These are phyloP conservation scores for Talaromyces stipitatus DNA, from an alignment of 495 filamentous ascomycete species.

Conservation along the genomic window DNA sequence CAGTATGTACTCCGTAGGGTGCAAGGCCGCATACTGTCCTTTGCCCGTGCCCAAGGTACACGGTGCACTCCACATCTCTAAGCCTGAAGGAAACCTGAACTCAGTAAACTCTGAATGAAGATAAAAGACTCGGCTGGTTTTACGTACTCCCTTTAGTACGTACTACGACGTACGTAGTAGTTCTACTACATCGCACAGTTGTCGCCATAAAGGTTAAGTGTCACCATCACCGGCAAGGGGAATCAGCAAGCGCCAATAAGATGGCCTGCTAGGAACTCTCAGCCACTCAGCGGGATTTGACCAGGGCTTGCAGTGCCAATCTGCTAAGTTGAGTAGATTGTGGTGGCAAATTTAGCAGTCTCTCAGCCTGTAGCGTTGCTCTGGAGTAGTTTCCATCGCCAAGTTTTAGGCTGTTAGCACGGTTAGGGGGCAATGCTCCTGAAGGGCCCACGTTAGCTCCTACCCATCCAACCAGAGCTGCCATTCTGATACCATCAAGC, in stretches of 20 bases:
- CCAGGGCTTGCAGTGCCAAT: too few species aligned
- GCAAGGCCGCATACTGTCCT: background rate
- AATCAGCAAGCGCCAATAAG: background rate
- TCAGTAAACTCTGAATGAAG: too few species aligned
- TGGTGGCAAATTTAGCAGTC: background rate
- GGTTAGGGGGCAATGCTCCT: background rate
- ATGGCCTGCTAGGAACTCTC: too few species aligned
- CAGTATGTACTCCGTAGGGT: too few species aligned
- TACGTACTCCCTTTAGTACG: too few species aligned
- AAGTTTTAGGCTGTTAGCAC: background rate
- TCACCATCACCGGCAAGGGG: background rate
- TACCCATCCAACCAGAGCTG: background rate
- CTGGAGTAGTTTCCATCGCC: background rate
- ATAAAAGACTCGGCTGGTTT: too few species aligned
- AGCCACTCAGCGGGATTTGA: too few species aligned
- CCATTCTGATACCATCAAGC: background rate
- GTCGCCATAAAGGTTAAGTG: too few species aligned
- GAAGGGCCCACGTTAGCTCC: conserved; percentile 1
- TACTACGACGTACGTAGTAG: too few species aligned
- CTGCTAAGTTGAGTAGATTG: background rate
- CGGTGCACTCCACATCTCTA: too few species aligned
- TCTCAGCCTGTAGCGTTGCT: background rate
- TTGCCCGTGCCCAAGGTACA: background rate
- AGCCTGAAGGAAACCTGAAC: too few species aligned
- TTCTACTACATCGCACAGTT: too few species aligned